phyloP scores from a whole-genome alignment of 2,329 filamentous ascomycete genomes.

The Aurifilum marmelostoma region DNA sequence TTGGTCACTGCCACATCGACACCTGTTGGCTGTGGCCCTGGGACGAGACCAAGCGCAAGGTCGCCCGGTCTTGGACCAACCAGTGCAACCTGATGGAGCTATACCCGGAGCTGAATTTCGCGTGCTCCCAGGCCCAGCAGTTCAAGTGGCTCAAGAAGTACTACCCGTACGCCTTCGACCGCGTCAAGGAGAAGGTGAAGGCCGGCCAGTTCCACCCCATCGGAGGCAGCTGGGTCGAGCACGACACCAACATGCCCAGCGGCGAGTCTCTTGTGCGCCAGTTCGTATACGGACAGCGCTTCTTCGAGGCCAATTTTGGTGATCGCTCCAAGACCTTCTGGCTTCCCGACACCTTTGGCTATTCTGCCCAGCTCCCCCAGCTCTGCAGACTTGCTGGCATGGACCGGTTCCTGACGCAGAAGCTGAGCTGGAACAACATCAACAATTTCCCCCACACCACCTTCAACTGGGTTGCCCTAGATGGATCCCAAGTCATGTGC shows the following conservation, averaged over 20 bases:
- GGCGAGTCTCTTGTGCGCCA: slow-evolving; percentile 93
- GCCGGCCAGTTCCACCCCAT: slow-evolving; percentile 92
- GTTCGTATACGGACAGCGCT: slow-evolving; percentile 93
- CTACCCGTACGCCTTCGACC: slow-evolving; percentile 86
- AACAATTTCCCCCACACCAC: slow-evolving; percentile 98
- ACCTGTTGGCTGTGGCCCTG: slow-evolving; percentile 99
- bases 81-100: slow-evolving; percentile 95
- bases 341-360: slow-evolving; percentile 97
- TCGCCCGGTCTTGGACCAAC: slow-evolving; percentile 93
- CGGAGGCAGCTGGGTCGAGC: slow-evolving; percentile 97
- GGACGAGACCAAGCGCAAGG: slow-evolving; percentile 96
- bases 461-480: slow-evolving; percentile 96
- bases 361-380: slow-evolving; percentile 92
- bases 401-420: slow-evolving; percentile 96
- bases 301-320: slow-evolving; percentile 92
- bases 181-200: slow-evolving; percentile 89
- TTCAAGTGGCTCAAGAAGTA: slow-evolving; percentile 95
- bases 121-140: slow-evolving; percentile 92
- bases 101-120: slow-evolving; percentile 92
- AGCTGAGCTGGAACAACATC: slow-evolving; percentile 99
- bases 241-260: slow-evolving; percentile 96
- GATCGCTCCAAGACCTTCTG: slow-evolving; percentile 90
- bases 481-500: slow-evolving; percentile 94
- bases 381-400: slow-evolving; percentile 93
- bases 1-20: slow-evolving; percentile 97